These are phyloP conservation scores for Candida frijolesensis DNA, from an alignment of 1,139 yeast species.

Conservation along the genomic window DNA sequence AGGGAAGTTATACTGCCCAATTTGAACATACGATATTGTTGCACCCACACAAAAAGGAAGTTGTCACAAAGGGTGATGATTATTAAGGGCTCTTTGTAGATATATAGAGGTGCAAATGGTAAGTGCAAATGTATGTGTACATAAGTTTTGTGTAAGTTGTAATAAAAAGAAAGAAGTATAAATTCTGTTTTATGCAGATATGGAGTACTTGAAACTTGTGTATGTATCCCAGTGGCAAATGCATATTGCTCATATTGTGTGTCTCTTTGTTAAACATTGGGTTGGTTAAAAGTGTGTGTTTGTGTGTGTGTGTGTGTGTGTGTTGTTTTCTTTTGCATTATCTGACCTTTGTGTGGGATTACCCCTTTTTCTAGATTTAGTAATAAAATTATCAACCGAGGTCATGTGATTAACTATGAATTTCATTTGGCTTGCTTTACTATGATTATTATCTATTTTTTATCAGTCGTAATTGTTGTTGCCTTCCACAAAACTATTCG, in stretches of 20 bases:
- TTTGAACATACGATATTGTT: slow-evolving; percentile 90
- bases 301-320: neutral
- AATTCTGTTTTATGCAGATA: neutral
- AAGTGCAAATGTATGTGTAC: neutral
- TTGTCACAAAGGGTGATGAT: slow-evolving; percentile 93
- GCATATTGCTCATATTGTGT: too few species aligned
- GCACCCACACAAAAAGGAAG: slow-evolving; percentile 92
- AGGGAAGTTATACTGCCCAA: slow-evolving; percentile 93
- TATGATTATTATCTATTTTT: neutral
- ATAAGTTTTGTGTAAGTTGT: neutral
- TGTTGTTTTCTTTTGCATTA: too few species aligned
- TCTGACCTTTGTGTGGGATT: neutral
- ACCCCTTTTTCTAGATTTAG: slow-evolving; percentile 1
- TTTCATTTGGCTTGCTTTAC: neutral
- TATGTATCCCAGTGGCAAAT: neutral
- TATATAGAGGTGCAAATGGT: neutral
- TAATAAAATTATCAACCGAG: neutral
- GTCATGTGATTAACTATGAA: slow-evolving; percentile 3
- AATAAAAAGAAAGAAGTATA: too few species aligned
- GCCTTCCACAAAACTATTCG: too few species aligned
- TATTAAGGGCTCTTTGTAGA: slow-evolving; percentile 40
- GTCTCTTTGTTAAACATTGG: neutral
- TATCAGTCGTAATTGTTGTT: too few species aligned
- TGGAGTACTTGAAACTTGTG: neutral
- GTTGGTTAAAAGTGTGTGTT: neutral